These are phyloP conservation scores for Periconia digitata DNA, from an alignment of 2,329 filamentous ascomycete genomes.

Conservation along the genomic window DNA sequence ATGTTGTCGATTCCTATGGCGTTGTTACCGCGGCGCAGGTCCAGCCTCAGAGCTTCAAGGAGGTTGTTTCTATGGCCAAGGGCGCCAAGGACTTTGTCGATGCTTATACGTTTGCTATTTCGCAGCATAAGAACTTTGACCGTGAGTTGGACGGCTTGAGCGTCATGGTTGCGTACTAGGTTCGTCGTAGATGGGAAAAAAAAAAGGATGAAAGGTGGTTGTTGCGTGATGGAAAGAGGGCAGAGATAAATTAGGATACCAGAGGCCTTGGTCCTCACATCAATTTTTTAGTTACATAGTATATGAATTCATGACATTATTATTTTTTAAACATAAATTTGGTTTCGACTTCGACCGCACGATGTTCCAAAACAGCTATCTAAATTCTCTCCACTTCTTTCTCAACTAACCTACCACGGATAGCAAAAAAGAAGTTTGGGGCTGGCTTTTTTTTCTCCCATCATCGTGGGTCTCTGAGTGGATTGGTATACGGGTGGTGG, in stretches of 20 bases:
- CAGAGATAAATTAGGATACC: background rate
- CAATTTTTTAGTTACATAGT: no score
- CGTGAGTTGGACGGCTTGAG: slow-evolving; percentile 72
- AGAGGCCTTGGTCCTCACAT: no score
- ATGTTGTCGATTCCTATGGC: slow-evolving; percentile 70
- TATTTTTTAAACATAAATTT: no score
- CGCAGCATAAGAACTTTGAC: slow-evolving; percentile 72
- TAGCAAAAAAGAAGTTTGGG: no score
- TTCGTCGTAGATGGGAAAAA: background rate
- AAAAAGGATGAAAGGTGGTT: background rate
- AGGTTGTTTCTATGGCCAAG: slow-evolving; percentile 65
- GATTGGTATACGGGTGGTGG: no score
- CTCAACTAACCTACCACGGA: no score
- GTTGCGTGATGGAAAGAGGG: background rate
- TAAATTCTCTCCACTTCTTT: no score
- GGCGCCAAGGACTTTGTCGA: slow-evolving; percentile 70
- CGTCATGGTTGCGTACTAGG: slow-evolving; percentile 68
- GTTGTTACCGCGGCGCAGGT: slow-evolving; percentile 67
- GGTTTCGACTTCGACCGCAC: no score
- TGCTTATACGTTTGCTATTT: slow-evolving; percentile 69
- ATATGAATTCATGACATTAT: no score
- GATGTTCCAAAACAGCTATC: no score
- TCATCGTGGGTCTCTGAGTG: no score
- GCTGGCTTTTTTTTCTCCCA: no score
- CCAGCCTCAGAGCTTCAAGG: slow-evolving; percentile 60